Conservation (phyloP, 257 asterid genomes). For the Scutellaria barbata region DNA sequence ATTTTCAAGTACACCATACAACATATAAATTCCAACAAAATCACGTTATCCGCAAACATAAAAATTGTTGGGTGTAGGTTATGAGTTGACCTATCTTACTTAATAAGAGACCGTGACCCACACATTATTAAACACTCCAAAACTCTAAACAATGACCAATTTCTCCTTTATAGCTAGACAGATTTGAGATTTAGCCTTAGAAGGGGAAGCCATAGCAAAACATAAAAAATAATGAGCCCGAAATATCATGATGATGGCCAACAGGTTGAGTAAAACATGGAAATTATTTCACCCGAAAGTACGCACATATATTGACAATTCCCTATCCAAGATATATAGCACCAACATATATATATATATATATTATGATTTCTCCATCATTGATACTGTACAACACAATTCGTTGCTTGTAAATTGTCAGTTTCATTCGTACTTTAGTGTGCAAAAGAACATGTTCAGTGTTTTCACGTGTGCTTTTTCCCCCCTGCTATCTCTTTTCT, state of each 20-base stretch:
- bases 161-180: too few relatives aligned
- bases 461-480: slow-evolving; percentile 21
- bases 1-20: too few relatives aligned
- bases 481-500: neutral
- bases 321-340: neutral
- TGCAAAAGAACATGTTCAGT: slow-evolving; percentile 19
- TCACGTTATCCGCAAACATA: too few relatives aligned
- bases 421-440: slow-evolving; percentile 23
- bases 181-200: too few relatives aligned
- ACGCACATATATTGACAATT: slow-evolving; percentile 26
- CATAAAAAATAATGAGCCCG: neutral
- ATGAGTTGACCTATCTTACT: too few relatives aligned
- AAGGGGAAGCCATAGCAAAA: too few relatives aligned
- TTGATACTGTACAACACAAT: slow-evolving; percentile 27
- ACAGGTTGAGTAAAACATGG: slow-evolving; percentile 43
- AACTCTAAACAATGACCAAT: too few relatives aligned
- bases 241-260: slow-evolving; percentile 12
- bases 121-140: too few relatives aligned
- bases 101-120: too few relatives aligned
- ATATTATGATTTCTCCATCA: slow-evolving; percentile 31
- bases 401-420: slow-evolving; percentile 28
- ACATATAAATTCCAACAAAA: too few relatives aligned
- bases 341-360: neutral
- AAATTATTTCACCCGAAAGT: slow-evolving; percentile 40
- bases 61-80: too few relatives aligned